Conservation (phyloP, 345 rosid species). For the Erucastrum elatum region DNA sequence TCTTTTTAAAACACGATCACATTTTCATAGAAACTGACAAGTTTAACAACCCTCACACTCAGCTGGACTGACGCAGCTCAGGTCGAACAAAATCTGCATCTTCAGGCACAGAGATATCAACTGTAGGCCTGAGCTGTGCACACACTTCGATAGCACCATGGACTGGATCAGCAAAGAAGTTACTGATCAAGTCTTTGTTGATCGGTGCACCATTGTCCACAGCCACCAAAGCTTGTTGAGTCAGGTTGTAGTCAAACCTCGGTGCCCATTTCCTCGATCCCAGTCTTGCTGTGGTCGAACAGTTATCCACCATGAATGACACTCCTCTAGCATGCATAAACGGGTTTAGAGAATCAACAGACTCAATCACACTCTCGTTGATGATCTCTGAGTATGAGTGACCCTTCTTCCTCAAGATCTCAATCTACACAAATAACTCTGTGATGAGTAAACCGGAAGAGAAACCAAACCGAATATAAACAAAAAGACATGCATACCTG, state of each 20-base stretch:
- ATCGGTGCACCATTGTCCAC: conserved; percentile 58
- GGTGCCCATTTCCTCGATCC: conserved; percentile 99
- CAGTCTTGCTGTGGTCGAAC: conserved; percentile 89
- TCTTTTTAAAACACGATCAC: conserved; percentile 1
- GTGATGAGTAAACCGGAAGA: background rate
- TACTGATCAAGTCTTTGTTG: conserved; percentile 78
- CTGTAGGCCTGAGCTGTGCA: conserved; percentile 80
- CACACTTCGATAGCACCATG: conserved; percentile 86
- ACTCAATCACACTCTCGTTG: conserved; percentile 86
- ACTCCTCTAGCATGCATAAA: conserved; percentile 98
- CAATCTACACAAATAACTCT: conserved; percentile 53
- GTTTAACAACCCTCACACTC: conserved; percentile 14
- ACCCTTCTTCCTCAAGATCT: conserved; percentile 89
- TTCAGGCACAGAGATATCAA: conserved; percentile 79
- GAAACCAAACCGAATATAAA: background rate
- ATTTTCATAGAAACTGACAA: background rate
- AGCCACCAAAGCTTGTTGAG: conserved; percentile 79
- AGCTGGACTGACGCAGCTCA: conserved; percentile 71
- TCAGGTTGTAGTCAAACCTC: conserved; percentile 74
- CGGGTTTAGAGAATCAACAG: conserved; percentile 91
- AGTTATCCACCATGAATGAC: conserved; percentile 93
- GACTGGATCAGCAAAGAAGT: conserved; percentile 82
- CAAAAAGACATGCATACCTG: conserved; percentile 52
- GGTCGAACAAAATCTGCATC: conserved; percentile 96
- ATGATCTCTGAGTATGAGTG: conserved; percentile 94